These are phyloP conservation scores for Ophiostoma sp. DNA, from an alignment of 2,329 filamentous ascomycete species.

Conservation along the genomic window DNA sequence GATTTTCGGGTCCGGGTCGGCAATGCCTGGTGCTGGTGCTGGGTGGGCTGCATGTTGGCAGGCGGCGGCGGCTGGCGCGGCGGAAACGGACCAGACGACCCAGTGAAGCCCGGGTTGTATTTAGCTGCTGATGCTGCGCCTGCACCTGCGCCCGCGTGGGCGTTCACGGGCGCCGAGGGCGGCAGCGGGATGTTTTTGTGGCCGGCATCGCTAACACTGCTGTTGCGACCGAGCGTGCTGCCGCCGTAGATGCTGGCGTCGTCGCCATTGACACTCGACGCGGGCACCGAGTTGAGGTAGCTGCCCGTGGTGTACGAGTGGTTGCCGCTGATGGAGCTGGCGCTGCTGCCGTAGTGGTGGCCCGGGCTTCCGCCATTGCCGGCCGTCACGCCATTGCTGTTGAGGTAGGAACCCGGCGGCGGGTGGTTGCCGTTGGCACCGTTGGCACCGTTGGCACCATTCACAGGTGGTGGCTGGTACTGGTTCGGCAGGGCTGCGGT, in stretches of 20 bases:
- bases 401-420: neutral
- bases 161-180: neutral
- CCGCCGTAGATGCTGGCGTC: conserved; percentile 9
- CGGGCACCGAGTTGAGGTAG: neutral
- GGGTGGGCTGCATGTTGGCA: neutral
- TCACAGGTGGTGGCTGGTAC: neutral
- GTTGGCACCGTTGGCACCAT: neutral
- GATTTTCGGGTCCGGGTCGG: neutral
- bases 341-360: neutral
- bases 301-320: neutral
- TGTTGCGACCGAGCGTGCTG: neutral
- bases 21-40: neutral
- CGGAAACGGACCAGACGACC: neutral
- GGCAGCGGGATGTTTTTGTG: conserved; percentile 13
- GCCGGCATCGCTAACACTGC: neutral
- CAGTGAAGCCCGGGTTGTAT: neutral
- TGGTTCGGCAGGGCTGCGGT: neutral
- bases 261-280: neutral
- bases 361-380: neutral
- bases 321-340: neutral
- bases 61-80: neutral
- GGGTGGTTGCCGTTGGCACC: neutral
- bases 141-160: no score
- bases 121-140: neutral
- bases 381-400: neutral